Evolutionary conservation across 192 early-diverging fungal genomes (phyloP).

Genomic region (Ramicandelaber brevisporus): DNA sequence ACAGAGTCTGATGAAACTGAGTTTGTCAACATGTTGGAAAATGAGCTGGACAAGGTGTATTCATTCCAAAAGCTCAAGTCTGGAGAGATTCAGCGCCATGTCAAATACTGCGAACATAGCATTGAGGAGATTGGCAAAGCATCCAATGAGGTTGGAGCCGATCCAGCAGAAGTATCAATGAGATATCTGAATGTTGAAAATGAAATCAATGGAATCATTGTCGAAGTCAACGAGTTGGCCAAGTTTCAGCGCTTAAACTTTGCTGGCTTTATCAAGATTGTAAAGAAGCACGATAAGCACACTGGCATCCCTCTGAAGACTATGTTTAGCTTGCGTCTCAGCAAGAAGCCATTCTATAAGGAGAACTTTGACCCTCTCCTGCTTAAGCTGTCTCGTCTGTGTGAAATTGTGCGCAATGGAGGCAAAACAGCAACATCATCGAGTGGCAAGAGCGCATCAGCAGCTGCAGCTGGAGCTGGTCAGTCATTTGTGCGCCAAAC

Average conservation of each 20-base stretch:
- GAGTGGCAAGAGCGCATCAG: too few species aligned
- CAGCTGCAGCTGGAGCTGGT: constrained; percentile 12
- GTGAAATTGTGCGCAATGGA: constrained; percentile 45
- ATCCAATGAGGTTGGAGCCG: too few species aligned
- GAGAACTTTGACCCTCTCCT: constrained; percentile 68
- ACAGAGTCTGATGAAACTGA: constrained; percentile 58
- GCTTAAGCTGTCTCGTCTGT: constrained; percentile 57
- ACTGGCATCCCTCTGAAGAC: constrained; percentile 55
- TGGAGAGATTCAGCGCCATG: constrained; percentile 40
- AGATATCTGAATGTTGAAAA: too few species aligned
- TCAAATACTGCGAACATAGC: constrained; percentile 30
- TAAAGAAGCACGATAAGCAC: constrained; percentile 99
- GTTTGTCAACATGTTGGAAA: constrained; percentile 65
- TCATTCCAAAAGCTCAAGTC: constrained; percentile 46
- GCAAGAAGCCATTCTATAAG: constrained; percentile 59
- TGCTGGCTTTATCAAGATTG: constrained; percentile 68
- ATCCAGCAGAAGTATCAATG: too few species aligned
- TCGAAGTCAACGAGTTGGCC: constrained; percentile 51
- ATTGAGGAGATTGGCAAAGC: constrained; percentile 20
- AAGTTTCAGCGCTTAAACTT: constrained; percentile 57
- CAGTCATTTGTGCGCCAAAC: constrained; percentile 60
- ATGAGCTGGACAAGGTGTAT: constrained; percentile 85
- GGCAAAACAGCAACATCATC: constrained; percentile 16
- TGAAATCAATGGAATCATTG: constrained; percentile 42
- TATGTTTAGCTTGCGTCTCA: constrained; percentile 54